phyloP scores from a whole-genome alignment of 2,329 filamentous ascomycete species.

The Alternaria hordeiaustralica region DNA sequence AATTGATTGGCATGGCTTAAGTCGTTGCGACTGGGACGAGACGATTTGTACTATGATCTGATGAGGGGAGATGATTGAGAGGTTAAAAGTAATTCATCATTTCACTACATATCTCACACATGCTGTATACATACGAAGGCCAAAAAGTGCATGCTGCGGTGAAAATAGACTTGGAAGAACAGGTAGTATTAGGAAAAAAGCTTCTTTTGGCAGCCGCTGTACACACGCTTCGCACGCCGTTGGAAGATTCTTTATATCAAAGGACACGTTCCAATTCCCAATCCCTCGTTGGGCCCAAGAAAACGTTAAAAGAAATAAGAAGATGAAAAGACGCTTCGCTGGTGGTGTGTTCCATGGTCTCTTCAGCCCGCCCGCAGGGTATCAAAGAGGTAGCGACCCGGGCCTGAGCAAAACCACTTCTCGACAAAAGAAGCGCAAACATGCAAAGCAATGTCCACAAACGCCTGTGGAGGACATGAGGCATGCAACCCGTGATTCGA shows the following conservation, averaged over 20 bases:
- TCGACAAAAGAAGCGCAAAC: slow-evolving; percentile 31
- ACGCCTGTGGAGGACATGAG: slow-evolving; percentile 46
- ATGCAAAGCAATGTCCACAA: slow-evolving; percentile 41
- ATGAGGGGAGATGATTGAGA: background rate
- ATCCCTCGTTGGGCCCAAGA: slow-evolving; percentile 14
- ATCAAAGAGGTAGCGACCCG: slow-evolving; percentile 44
- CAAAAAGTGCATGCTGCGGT: background rate
- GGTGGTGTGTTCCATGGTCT: slow-evolving; percentile 25
- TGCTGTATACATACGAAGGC: slow-evolving; percentile 10
- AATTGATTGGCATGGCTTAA: background rate
- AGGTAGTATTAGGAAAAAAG: slow-evolving; percentile 27
- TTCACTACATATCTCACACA: slow-evolving; percentile 24
- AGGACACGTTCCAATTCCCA: slow-evolving; percentile 16
- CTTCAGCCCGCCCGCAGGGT: slow-evolving; percentile 38
- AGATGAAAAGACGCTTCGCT: slow-evolving; percentile 25
- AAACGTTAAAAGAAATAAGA: slow-evolving; percentile 15
- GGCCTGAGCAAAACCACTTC: slow-evolving; percentile 39
- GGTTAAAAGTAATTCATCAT: slow-evolving; percentile 13
- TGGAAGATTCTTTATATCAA: slow-evolving; percentile 4
- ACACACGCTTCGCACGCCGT: slow-evolving; percentile 3
- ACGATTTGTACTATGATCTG: background rate
- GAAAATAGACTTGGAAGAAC: slow-evolving; percentile 5
- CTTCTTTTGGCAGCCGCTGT: slow-evolving; percentile 18
- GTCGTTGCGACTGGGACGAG: background rate
- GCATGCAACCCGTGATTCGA: slow-evolving; percentile 47